Percentiles rank a stretch among this genome's conserved stretches.
These are phyloP conservation scores for Penicillium aurantiogriseum DNA, from an alignment of 2,329 filamentous ascomycete species.

Conservation along the genomic window DNA sequence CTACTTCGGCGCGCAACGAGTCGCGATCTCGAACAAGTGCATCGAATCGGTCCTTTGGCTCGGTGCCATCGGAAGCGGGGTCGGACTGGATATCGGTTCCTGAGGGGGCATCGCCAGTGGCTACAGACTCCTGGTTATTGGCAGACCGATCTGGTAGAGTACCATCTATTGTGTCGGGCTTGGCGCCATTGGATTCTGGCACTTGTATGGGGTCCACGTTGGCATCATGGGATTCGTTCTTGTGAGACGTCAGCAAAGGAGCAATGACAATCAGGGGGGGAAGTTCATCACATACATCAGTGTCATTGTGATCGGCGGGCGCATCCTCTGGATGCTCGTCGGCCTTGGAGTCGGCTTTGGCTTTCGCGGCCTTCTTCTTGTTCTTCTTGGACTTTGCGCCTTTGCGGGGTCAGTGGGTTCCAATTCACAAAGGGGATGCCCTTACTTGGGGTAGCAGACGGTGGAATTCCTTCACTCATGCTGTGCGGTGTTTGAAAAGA, in stretches of 20 bases:
- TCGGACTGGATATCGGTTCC: constrained; percentile 10
- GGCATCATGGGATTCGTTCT: constrained; percentile 20
- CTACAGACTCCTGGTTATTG: constrained; percentile 6
- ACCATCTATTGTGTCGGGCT: constrained; percentile 40
- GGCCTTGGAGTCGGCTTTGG: constrained; percentile 36
- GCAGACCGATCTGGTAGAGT: constrained; percentile 9
- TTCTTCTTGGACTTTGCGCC: constrained; percentile 56
- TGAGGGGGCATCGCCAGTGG: constrained; percentile 7
- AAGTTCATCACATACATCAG: constrained; percentile 10
- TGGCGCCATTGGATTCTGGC: constrained; percentile 32
- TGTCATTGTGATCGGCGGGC: constrained; percentile 27
- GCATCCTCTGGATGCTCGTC: constrained; percentile 17
- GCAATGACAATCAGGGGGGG: neutral
- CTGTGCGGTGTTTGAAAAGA: constrained; percentile 10
- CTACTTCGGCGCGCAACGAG: constrained; percentile 74
- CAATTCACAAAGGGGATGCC: constrained; percentile 1
- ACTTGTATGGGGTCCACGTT: constrained; percentile 13
- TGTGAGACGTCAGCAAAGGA: constrained; percentile 19
- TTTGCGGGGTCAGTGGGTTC: constrained; percentile 25
- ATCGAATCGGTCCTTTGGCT: constrained; percentile 59
- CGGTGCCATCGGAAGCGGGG: constrained; percentile 20
- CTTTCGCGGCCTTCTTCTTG: constrained; percentile 55
- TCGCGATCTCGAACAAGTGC: constrained; percentile 80
- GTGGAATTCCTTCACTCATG: constrained; percentile 24
- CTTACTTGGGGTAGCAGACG: constrained; percentile 26